Evolutionary conservation across 2,329 filamentous ascomycete species (phyloP).

Genomic region (Fusarium decemcellulare): DNA sequence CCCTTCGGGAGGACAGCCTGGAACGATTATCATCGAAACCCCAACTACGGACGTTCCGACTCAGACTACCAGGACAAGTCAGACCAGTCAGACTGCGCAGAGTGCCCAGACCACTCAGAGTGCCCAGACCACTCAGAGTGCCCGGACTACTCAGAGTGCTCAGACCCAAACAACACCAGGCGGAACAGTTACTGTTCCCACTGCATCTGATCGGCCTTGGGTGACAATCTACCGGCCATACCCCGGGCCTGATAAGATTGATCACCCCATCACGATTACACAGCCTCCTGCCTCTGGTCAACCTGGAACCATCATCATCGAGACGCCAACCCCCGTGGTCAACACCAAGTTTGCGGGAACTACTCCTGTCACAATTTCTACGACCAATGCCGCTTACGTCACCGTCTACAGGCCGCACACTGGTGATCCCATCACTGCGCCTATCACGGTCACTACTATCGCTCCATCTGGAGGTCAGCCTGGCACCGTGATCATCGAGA

Average conservation of each 20-base stretch:
- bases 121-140: no score
- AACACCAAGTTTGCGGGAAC: constrained; percentile 32
- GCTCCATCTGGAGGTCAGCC: constrained; percentile 34
- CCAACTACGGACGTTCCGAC: not conserved
- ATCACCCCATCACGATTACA: constrained; percentile 33
- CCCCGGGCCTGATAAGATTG: constrained; percentile 34
- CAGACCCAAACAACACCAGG: not conserved
- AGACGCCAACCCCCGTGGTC: constrained; percentile 27
- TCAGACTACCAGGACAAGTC: not conserved
- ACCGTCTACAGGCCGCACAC: constrained; percentile 34
- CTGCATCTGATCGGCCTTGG: constrained; percentile 24
- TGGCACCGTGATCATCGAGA: constrained; percentile 36
- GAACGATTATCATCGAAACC: constrained; percentile 6
- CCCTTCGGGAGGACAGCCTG: not conserved
- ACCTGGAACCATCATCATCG: constrained; percentile 35
- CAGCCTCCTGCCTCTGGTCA: constrained; percentile 16
- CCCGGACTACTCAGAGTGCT: not conserved
- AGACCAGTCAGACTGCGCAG: no score
- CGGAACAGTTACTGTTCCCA: constrained; percentile 15
- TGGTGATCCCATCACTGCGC: constrained; percentile 27
- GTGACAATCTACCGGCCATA: constrained; percentile 35
- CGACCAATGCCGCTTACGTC: constrained; percentile 17
- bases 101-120: no score
- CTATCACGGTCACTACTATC: constrained; percentile 38
- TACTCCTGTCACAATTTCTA: constrained; percentile 18